phyloP scores from a whole-genome alignment of 2,329 filamentous ascomycete genomes.

The Colletotrichum abscissum region DNA sequence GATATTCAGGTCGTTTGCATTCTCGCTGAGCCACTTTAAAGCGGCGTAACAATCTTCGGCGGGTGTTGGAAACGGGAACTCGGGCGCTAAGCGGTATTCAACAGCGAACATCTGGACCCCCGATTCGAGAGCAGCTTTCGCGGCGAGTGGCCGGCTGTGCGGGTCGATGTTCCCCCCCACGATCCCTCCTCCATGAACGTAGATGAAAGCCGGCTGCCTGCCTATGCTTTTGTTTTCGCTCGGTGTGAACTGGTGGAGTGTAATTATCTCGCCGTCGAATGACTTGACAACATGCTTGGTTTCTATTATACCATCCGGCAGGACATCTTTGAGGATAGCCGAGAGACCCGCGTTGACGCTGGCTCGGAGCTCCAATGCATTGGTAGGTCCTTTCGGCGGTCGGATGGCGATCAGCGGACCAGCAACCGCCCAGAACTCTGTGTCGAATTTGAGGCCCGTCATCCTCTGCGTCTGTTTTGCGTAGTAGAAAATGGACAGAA shows the following conservation, averaged over 20 bases:
- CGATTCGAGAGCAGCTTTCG: slow-evolving; percentile 34
- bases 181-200: slow-evolving; percentile 57
- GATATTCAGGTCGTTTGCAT: slow-evolving; percentile 38
- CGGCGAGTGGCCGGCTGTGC: slow-evolving; percentile 29
- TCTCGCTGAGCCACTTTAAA: slow-evolving; percentile 40
- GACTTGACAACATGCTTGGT: slow-evolving; percentile 13
- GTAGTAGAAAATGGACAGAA: neutral
- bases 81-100: slow-evolving; percentile 57
- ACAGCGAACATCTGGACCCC: slow-evolving; percentile 50
- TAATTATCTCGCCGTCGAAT: slow-evolving; percentile 19
- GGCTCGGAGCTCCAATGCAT: slow-evolving; percentile 3
- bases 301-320: slow-evolving; percentile 14
- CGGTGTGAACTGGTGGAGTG: slow-evolving; percentile 16
- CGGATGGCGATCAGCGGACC: slow-evolving; percentile 23
- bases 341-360: slow-evolving; percentile 6
- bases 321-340: neutral
- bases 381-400: slow-evolving; percentile 1
- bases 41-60: slow-evolving; percentile 50
- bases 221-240: neutral
- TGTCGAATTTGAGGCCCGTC: slow-evolving; percentile 22
- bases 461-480: slow-evolving; percentile 2
- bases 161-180: slow-evolving; percentile 45
- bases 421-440: slow-evolving; percentile 23
- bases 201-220: slow-evolving; percentile 46
- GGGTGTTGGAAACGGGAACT: slow-evolving; percentile 48